Evolutionary conservation across 768 basidiomycete genomes (phyloP).

Genomic region (Pisolithus albus): DNA sequence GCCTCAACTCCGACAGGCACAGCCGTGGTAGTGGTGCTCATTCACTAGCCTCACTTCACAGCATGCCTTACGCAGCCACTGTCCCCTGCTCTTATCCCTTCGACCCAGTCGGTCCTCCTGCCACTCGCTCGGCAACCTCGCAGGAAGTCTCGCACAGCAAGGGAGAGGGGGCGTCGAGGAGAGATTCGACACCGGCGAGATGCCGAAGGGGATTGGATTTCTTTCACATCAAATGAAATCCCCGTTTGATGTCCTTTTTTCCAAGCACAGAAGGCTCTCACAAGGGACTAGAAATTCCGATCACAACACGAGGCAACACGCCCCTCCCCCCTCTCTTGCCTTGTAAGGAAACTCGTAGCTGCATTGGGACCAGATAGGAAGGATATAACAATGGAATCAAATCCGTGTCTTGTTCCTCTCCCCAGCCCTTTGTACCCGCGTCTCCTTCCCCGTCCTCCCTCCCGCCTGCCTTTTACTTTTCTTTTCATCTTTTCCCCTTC

Average conservation of each 20-base stretch:
- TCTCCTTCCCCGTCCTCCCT: conserved; percentile 31
- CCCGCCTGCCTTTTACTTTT: conserved; percentile 28
- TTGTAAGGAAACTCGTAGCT: conserved; percentile 6
- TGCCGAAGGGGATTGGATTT: conserved; percentile 16
- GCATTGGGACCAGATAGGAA: conserved; percentile 3
- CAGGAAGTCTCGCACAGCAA: conserved; percentile 31
- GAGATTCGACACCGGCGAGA: background rate
- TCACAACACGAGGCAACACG: conserved; percentile 26
- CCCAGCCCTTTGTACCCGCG: conserved; percentile 6
- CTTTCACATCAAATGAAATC: conserved; percentile 18
- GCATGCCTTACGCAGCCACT: conserved; percentile 45
- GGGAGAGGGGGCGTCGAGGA: conserved; percentile 3
- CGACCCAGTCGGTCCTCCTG: conserved; percentile 59
- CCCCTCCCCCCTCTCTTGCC: conserved; percentile 17
- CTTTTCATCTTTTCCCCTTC: conserved; percentile 16
- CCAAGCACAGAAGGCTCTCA: conserved; percentile 6
- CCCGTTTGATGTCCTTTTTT: conserved; percentile 11
- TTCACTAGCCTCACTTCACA: conserved; percentile 41
- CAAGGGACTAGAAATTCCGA: conserved; percentile 29
- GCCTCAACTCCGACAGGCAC: conserved; percentile 53
- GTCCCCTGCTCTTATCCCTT: conserved; percentile 73
- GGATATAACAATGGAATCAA: conserved; percentile 31
- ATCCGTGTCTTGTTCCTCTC: background rate
- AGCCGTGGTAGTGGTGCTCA: conserved; percentile 66
- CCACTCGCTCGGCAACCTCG: conserved; percentile 46